phyloP scores from a whole-genome alignment of 2,329 filamentous ascomycete genomes.

The Fusarium agapanthi region DNA sequence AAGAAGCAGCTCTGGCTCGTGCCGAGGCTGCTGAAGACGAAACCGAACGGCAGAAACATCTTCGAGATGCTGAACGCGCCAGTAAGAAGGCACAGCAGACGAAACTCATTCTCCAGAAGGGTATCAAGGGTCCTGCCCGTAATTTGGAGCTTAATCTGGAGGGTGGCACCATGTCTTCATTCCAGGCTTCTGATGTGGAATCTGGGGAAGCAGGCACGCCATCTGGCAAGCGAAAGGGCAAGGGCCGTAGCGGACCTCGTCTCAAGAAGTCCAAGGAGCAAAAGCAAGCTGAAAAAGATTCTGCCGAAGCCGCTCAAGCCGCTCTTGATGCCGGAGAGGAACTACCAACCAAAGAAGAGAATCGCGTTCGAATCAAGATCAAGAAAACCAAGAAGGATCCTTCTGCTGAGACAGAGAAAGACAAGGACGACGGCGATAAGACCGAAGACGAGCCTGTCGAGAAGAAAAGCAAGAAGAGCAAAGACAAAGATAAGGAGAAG shows the following conservation, averaged over 20 bases:
- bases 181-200: slow-evolving; percentile 73
- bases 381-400: slow-evolving; percentile 56
- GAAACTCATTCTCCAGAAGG: slow-evolving; percentile 85
- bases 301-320: slow-evolving; percentile 87
- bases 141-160: slow-evolving; percentile 82
- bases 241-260: slow-evolving; percentile 68
- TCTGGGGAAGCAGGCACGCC: slow-evolving; percentile 53
- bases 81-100: slow-evolving; percentile 94
- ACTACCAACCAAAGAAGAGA: slow-evolving; percentile 65
- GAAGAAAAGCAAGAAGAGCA: slow-evolving; percentile 61
- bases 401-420: slow-evolving; percentile 49
- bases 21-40: slow-evolving; percentile 84
- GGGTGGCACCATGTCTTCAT: slow-evolving; percentile 85
- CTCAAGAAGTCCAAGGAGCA: slow-evolving; percentile 92
- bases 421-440: slow-evolving; percentile 57
- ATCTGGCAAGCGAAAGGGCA: slow-evolving; percentile 50
- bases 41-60: slow-evolving; percentile 79
- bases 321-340: slow-evolving; percentile 83
- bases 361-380: slow-evolving; percentile 71
- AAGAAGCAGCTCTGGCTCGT: slow-evolving; percentile 81
- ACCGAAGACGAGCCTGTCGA: slow-evolving; percentile 48
- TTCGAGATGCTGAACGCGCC: slow-evolving; percentile 87
- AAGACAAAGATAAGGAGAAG: slow-evolving; percentile 60
- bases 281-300: slow-evolving; percentile 82
- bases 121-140: slow-evolving; percentile 79